These are phyloP conservation scores for Acanthamoeba triangularis DNA, from an alignment of 208 protist species.

Conservation along the genomic window DNA sequence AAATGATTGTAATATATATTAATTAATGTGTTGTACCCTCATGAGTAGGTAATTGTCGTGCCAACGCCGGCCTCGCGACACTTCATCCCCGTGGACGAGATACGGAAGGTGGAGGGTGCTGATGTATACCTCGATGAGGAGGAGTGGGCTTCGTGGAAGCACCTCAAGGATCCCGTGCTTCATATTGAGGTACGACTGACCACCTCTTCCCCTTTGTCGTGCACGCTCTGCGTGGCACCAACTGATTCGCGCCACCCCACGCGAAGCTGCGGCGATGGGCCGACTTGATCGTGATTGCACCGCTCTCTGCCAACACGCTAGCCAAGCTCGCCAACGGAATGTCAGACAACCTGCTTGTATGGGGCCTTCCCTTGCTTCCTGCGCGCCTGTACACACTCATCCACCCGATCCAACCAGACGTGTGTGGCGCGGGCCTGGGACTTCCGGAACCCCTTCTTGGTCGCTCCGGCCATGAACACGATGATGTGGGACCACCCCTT, in stretches of 20 bases:
- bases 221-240: neutral
- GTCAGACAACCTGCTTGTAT: slow-evolving; percentile 95
- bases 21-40: no score
- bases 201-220: neutral
- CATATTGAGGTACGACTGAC: slow-evolving; percentile 72
- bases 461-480: slow-evolving; percentile 99
- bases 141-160: slow-evolving; percentile 76
- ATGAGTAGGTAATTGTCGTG: neutral
- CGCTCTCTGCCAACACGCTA: slow-evolving; percentile 98
- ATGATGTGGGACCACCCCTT: slow-evolving; percentile 98
- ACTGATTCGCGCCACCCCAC: neutral
- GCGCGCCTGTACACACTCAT: neutral
- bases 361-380: neutral
- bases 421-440: slow-evolving; percentile 98
- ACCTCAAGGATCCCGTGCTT: slow-evolving; percentile 79
- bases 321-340: slow-evolving; percentile 96
- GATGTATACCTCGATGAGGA: slow-evolving; percentile 44
- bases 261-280: slow-evolving; percentile 95
- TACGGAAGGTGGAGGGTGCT: neutral
- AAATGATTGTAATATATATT: neutral
- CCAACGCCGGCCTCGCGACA: neutral
- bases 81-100: slow-evolving; percentile 48
- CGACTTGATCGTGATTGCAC: slow-evolving; percentile 97
- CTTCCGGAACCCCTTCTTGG: slow-evolving; percentile 94
- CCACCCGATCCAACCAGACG: slow-evolving; percentile 86